Evolutionary conservation across 2,329 filamentous ascomycete genomes (phyloP).

Genomic region (Lasiodiplodia theobromae): DNA sequence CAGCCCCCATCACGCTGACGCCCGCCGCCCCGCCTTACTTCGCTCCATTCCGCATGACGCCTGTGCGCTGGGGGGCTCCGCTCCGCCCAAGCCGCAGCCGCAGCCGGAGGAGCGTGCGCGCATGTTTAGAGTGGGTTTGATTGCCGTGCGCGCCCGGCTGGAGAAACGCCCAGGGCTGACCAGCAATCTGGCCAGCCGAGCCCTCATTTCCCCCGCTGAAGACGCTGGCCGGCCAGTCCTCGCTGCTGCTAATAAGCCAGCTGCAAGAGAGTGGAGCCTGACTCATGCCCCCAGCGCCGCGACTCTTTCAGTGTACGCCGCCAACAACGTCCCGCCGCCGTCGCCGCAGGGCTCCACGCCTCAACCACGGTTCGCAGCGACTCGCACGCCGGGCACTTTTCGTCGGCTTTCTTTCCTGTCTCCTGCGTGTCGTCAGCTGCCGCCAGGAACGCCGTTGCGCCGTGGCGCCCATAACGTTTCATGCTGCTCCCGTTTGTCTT

Average conservation of each 20-base stretch:
- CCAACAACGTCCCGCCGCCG: conserved; percentile 13
- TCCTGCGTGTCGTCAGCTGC: conserved; percentile 5
- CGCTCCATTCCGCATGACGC: conserved; percentile 23
- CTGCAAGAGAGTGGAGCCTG: conserved; percentile 17
- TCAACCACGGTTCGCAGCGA: conserved; percentile 7
- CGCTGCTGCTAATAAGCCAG: not conserved
- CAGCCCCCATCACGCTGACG: not conserved
- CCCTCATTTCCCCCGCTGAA: conserved; percentile 22
- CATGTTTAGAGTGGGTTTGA: conserved; percentile 19
- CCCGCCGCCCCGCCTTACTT: conserved; percentile 15
- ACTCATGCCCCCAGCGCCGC: conserved; percentile 3
- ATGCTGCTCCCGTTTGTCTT: not conserved
- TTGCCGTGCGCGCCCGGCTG: conserved; percentile 4
- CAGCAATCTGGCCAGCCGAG: conserved; percentile 14
- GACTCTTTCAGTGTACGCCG: not conserved
- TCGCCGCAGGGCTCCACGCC: not conserved
- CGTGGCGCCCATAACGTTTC: conserved; percentile 25
- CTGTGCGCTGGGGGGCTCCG: conserved; percentile 2
- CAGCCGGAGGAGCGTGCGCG: not conserved
- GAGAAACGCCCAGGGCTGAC: not conserved
- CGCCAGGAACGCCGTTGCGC: conserved; percentile 23
- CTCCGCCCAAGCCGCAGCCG: conserved; percentile 6
- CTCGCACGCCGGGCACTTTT: not conserved
- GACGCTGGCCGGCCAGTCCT: conserved; percentile 11
- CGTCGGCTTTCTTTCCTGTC: conserved; percentile 18